phyloP scores from a whole-genome alignment of 2,329 filamentous ascomycete species.

The Hypoxylon sp. region DNA sequence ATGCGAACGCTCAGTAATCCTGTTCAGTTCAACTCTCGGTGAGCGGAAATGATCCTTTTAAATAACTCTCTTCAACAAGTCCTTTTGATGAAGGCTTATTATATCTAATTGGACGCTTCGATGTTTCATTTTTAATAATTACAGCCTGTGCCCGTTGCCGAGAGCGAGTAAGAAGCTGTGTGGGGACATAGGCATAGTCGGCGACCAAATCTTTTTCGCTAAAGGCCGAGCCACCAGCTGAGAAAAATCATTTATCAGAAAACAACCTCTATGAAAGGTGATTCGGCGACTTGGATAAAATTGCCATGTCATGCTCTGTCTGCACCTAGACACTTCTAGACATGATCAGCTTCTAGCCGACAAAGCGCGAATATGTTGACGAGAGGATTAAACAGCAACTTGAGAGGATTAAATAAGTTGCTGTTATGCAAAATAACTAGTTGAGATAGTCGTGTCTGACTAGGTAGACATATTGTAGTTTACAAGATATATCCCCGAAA shows the following conservation, averaged over 20 bases:
- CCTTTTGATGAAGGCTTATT: neutral
- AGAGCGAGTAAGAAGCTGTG: slow-evolving; percentile 6
- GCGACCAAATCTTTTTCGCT: slow-evolving; percentile 17
- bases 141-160: neutral
- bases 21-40: neutral
- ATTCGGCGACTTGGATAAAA: slow-evolving; percentile 24
- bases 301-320: neutral
- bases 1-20: neutral
- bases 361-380: neutral
- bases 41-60: neutral
- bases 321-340: slow-evolving; percentile 11
- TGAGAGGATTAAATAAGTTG: neutral
- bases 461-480: neutral
- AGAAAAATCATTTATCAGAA: slow-evolving; percentile 1
- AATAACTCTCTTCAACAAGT: neutral
- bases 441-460: neutral
- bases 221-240: slow-evolving; percentile 14
- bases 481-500: slow-evolving; percentile 10
- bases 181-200: slow-evolving; percentile 23
- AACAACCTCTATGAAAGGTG: neutral
- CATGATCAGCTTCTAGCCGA: slow-evolving; percentile 9
- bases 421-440: neutral
- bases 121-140: neutral
- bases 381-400: too few species aligned
- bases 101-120: neutral